Evolutionary conservation across 108 stramenopile genomes (phyloP).

Genomic region (Epipyxis sp.): DNA sequence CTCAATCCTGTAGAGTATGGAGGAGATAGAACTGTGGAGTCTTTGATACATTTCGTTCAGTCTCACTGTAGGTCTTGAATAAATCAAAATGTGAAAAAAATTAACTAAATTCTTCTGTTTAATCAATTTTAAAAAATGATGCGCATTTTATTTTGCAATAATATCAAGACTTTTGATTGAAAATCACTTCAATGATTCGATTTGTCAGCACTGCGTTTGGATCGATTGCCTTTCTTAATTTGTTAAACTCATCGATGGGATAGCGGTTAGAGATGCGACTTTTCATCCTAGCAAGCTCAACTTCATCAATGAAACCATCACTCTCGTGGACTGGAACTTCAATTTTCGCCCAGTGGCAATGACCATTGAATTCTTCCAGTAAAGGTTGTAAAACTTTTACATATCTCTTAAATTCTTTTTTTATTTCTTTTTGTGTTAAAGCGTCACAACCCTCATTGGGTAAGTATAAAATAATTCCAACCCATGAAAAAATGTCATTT

Average conservation of each 20-base stretch:
- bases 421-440: conserved; percentile 54
- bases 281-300: background rate
- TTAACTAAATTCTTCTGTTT: no score
- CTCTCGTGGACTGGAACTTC: conserved; percentile 44
- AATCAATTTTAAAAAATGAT: no score
- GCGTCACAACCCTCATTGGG: conserved; percentile 62
- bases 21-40: background rate
- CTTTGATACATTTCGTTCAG: background rate
- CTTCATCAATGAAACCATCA: background rate
- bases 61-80: no score
- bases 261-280: background rate
- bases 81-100: no score
- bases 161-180: background rate
- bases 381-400: conserved; percentile 61
- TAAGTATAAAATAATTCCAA: conserved; percentile 83
- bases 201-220: conserved; percentile 15
- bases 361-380: conserved; percentile 50
- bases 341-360: conserved; percentile 92
- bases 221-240: conserved; percentile 2
- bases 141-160: background rate
- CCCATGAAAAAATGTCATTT: conserved; percentile 68
- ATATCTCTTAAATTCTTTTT: conserved; percentile 71
- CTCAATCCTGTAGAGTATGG: background rate
- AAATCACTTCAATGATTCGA: background rate
- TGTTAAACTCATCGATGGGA: conserved; percentile 25